Evolutionary conservation across 2,329 filamentous ascomycete genomes (phyloP).

Genomic region (Ophiostoma tasmaniense): DNA sequence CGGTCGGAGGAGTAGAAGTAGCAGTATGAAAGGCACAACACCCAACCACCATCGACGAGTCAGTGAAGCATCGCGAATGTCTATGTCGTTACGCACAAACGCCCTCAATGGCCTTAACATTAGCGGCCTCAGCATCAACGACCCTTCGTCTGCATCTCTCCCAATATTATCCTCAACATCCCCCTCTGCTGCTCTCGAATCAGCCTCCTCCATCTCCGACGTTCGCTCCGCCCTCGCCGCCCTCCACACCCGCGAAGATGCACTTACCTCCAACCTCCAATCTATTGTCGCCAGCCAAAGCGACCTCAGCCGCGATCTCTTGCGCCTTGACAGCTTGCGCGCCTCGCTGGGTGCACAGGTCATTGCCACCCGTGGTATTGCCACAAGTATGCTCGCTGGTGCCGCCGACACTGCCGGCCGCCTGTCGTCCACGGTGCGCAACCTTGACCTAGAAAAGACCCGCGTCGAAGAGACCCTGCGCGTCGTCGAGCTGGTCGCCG

Average conservation of each 20-base stretch:
- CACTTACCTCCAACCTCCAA: conserved; percentile 40
- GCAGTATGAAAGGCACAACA: neutral
- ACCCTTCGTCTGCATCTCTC: neutral
- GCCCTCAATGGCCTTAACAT: neutral
- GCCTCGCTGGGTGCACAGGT: conserved; percentile 82
- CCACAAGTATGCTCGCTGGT: conserved; percentile 81
- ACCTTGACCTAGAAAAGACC: conserved; percentile 82
- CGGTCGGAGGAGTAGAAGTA: neutral
- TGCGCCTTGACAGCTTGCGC: conserved; percentile 78
- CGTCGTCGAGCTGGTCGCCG: conserved; percentile 91
- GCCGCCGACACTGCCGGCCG: conserved; percentile 78
- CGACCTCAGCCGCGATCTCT: conserved; percentile 77
- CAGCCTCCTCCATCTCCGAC: conserved; percentile 66
- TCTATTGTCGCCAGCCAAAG: neutral
- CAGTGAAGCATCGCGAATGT: neutral
- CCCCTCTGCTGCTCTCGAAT: conserved; percentile 40
- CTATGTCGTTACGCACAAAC: neutral
- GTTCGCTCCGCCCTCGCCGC: conserved; percentile 68
- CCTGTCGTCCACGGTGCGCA: conserved; percentile 78
- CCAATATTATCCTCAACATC: neutral
- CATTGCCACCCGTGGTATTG: conserved; percentile 71
- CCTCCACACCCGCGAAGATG: conserved; percentile 67
- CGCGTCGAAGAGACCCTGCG: conserved; percentile 82
- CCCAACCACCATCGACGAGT: neutral
- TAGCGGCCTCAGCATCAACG: neutral